These are phyloP conservation scores for Coniosporium tulheliwenetii DNA, from an alignment of 2,329 filamentous ascomycete genomes.

Conservation along the genomic window DNA sequence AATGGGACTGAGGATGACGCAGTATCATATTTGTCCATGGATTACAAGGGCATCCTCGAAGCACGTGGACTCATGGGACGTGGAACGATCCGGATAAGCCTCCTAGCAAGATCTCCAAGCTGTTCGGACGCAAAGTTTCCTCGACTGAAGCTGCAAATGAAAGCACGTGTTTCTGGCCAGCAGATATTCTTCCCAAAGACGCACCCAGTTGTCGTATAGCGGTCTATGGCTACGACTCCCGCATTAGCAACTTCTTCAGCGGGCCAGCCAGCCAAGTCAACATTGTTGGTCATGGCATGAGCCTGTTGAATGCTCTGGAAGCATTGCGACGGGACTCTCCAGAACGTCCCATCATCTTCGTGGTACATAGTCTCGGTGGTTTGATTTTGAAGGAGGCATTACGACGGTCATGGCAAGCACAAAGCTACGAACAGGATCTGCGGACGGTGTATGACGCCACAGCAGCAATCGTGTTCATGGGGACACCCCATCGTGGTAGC, in stretches of 20 bases:
- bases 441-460: constrained; percentile 2
- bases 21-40: constrained; percentile 7
- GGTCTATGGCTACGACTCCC: constrained; percentile 6
- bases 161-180: constrained; percentile 3
- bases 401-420: not conserved
- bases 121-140: not conserved
- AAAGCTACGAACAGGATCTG: constrained; percentile 2
- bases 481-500: constrained; percentile 5
- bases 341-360: constrained; percentile 7
- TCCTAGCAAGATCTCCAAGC: not conserved
- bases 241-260: constrained; percentile 2
- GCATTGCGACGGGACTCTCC: not conserved
- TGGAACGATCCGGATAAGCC: not conserved
- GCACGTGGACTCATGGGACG: constrained; percentile 2
- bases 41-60: constrained; percentile 4
- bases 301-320: not conserved
- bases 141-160: not conserved
- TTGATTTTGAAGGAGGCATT: constrained; percentile 3
- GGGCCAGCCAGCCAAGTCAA: constrained; percentile 1
- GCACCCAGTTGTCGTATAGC: constrained; percentile 3
- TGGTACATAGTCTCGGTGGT: constrained; percentile 8
- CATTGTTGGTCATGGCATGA: constrained; percentile 1
- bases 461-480: constrained; percentile 3
- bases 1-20: too few relatives aligned
- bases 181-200: constrained; percentile 3